Base-by-base conservation (phyloP, 176 grass and related monocot genomes). In the Oryza nivara region DNA sequence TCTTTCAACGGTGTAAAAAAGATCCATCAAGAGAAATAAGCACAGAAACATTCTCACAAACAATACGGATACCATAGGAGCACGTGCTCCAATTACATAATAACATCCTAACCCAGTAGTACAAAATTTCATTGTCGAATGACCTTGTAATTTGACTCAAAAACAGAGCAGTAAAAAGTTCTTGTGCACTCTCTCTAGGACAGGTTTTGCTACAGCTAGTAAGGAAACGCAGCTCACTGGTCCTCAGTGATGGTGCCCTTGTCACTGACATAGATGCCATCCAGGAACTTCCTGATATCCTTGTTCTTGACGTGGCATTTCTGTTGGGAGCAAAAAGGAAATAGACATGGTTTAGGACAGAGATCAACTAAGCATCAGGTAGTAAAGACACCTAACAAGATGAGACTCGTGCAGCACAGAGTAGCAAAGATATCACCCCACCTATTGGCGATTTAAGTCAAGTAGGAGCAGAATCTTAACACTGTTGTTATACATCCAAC, bases 301-400 rank as follows among this genome's bases (percentile, higher is more conserved):
- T 94, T 94, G n/a, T 92, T 94, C 64, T 94, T 94, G 23, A 94
- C 92, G 6, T 92, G 90, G 67, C 92, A 94, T 92, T 94, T 94
- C 87, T 94, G 90, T 85, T 83, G 2, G 4, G 26, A 67, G 40
- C 5, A 66, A 16, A 69, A 74, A 32, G 64, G 44, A 73, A 5
- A 51, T 48, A 1, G 52, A n/a, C 22, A 65, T 5, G 9, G 12
- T 51, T 78, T 52, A 88, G 1, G 83, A 73, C 51, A 10, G 36
- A n/a, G 25, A 44, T 28, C 9, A 9, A 73, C 23, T 9, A 58
- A 13, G 41, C 9, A 60, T n/a, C 17, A 2, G 0, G 36, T 25
- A 7, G 12, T 58, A 40, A 20, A 84, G 40, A 72, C 6, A 36
- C 25, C 23, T 32, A 10, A 46, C 11, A 80, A 49, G 44, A 69